A percentile compares a stretch with the other conserved stretches of the same genome.
phyloP scores from a whole-genome alignment of 1,139 yeast genomes.

The Pichia kudriavzevii region DNA sequence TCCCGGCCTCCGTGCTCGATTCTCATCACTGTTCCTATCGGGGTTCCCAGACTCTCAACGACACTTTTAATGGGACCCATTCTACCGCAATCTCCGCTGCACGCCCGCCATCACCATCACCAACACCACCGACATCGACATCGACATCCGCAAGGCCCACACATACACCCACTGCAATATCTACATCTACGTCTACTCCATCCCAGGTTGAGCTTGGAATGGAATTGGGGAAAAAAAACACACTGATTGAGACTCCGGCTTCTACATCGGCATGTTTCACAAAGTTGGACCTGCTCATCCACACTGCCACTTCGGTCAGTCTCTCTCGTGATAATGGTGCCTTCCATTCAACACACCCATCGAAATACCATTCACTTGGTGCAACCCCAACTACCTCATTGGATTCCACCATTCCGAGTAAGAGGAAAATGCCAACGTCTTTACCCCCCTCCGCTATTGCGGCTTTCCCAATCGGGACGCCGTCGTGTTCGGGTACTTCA shows the following conservation, averaged over 20 bases:
- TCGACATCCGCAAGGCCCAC: neutral
- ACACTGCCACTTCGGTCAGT: slow-evolving; percentile 23
- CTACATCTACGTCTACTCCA: too few species aligned
- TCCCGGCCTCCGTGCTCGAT: slow-evolving; percentile 21
- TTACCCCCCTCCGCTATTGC: neutral
- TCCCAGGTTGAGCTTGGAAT: too few species aligned
- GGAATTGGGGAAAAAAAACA: too few species aligned
- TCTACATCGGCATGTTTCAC: too few species aligned
- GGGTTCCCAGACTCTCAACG: too few species aligned
- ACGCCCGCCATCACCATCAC: neutral
- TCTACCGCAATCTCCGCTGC: slow-evolving; percentile 13
- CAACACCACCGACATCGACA: neutral
- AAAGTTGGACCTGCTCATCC: slow-evolving; percentile 25
- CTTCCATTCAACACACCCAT: too few species aligned
- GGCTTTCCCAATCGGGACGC: neutral
- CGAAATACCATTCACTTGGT: too few species aligned
- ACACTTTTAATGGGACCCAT: too few species aligned
- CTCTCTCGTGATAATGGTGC: neutral
- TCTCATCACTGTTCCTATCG: slow-evolving; percentile 14
- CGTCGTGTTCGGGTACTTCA: slow-evolving; percentile 1
- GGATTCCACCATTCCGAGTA: neutral
- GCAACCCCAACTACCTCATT: slow-evolving; percentile 1
- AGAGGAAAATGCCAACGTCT: slow-evolving; percentile 6
- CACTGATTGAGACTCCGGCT: too few species aligned
- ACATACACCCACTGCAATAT: too few species aligned